These are phyloP conservation scores for Botrytis hyacinthi DNA, from an alignment of 2,329 filamentous ascomycete genomes.

Conservation along the genomic window DNA sequence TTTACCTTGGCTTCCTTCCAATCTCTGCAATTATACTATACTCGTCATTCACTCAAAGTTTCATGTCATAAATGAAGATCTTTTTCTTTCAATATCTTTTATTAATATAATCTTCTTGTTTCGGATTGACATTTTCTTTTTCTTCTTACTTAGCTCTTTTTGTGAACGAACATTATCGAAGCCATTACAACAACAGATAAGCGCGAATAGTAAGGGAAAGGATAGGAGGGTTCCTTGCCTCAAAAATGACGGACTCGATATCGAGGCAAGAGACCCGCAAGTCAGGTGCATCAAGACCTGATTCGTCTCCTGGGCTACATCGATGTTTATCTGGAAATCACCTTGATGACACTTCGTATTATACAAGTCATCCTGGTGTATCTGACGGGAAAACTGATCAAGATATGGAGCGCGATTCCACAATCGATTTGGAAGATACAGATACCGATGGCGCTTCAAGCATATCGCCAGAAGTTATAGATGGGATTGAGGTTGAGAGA, in stretches of 20 bases:
- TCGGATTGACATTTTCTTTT: neutral
- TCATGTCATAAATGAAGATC: neutral
- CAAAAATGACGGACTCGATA: conserved; percentile 6
- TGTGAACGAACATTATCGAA: neutral
- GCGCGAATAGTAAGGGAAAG: neutral
- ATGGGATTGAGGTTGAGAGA: conserved; percentile 31
- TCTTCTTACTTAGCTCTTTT: neutral
- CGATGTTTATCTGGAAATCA: conserved; percentile 30
- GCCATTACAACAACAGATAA: neutral
- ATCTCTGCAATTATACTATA: neutral
- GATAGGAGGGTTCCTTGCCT: neutral
- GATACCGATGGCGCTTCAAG: conserved; percentile 8
- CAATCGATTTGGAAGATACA: conserved; percentile 16
- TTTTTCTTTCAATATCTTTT: neutral
- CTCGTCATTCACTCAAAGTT: neutral
- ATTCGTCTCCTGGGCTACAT: conserved; percentile 21
- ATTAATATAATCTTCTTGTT: neutral
- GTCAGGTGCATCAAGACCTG: conserved; percentile 21
- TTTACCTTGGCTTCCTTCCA: neutral
- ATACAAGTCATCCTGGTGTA: conserved; percentile 11
- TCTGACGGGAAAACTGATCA: neutral
- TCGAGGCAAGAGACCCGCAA: conserved; percentile 11
- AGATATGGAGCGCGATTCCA: neutral
- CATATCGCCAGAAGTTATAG: conserved; percentile 31
- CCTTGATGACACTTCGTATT: conserved; percentile 28